Conservation (phyloP, 495 filamentous ascomycete species). For the Penicillium egyptiacum region DNA sequence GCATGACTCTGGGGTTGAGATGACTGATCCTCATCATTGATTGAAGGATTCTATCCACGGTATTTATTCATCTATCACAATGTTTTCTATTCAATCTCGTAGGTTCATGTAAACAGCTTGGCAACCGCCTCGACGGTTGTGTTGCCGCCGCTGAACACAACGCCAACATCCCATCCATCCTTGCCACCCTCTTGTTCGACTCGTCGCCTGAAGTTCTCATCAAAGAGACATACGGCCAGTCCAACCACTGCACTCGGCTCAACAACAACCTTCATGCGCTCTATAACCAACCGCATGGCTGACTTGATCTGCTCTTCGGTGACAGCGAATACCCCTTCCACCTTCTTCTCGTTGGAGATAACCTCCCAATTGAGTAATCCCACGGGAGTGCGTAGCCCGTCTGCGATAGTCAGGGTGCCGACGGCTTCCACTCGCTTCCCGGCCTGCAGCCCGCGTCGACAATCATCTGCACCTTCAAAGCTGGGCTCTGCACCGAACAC, state of each 20-base stretch:
- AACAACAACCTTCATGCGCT: conserved; percentile 88
- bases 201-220: conserved; percentile 74
- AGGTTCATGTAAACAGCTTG: conserved; percentile 37
- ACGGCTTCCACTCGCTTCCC: conserved; percentile 64
- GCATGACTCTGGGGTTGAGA: conserved; percentile 21
- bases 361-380: conserved; percentile 77
- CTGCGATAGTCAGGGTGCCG: conserved; percentile 78
- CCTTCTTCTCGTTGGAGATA: conserved; percentile 70
- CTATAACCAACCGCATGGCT: conserved; percentile 75
- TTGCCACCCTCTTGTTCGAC: conserved; percentile 70
- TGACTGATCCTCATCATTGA: conserved; percentile 16
- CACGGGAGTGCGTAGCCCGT: conserved; percentile 84
- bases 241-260: conserved; percentile 89
- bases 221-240: conserved; percentile 77
- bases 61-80: not conserved
- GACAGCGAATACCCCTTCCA: conserved; percentile 72
- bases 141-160: conserved; percentile 91
- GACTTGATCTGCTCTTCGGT: conserved; percentile 78
- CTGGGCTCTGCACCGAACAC: conserved; percentile 93
- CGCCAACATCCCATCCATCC: conserved; percentile 80
- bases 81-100: conserved; percentile 2
- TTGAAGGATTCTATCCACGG: not conserved
- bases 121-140: conserved; percentile 74
- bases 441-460: conserved; percentile 61
- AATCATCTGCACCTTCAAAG: conserved; percentile 84